A percentile compares a stretch with the other conserved stretches of the same genome.
phyloP scores from a whole-genome alignment of 208 protist genomes.

The Leishmania gerbilli region DNA sequence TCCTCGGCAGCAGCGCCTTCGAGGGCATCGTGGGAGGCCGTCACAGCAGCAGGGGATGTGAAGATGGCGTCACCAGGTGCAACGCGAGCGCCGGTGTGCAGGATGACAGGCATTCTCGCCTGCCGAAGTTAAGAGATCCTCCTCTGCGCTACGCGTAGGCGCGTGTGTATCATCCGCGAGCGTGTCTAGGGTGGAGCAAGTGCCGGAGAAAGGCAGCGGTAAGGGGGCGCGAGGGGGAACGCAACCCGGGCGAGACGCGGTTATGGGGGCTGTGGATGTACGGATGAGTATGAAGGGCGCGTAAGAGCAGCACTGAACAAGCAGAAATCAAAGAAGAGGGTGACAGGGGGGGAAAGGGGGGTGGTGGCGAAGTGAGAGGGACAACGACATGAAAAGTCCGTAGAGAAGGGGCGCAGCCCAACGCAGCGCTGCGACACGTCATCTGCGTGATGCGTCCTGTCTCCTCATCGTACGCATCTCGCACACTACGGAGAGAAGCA shows the following conservation, averaged over 20 bases:
- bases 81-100: slow-evolving; percentile 37
- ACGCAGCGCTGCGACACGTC: not conserved
- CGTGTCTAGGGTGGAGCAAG: no score
- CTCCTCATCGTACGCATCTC: not conserved
- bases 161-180: not conserved
- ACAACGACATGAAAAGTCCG: not conserved
- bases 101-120: slow-evolving; percentile 24
- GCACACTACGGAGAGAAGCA: not conserved
- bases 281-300: not conserved
- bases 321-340: not conserved
- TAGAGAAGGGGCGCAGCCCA: not conserved
- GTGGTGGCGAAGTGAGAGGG: not conserved
- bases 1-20: not conserved
- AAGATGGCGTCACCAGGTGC: slow-evolving; percentile 62
- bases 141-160: not conserved
- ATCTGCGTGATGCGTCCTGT: not conserved
- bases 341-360: not conserved
- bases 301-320: not conserved
- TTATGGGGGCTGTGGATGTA: not conserved
- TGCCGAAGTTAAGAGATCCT: not conserved
- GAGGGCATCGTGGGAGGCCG: not conserved
- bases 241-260: not conserved
- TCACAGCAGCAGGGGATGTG: slow-evolving; percentile 10
- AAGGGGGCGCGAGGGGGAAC: not conserved
- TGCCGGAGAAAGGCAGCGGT: not conserved